Base-by-base conservation (phyloP, 768 basidiomycete genomes). In the Tylopilus rubrobrunneus region DNA sequence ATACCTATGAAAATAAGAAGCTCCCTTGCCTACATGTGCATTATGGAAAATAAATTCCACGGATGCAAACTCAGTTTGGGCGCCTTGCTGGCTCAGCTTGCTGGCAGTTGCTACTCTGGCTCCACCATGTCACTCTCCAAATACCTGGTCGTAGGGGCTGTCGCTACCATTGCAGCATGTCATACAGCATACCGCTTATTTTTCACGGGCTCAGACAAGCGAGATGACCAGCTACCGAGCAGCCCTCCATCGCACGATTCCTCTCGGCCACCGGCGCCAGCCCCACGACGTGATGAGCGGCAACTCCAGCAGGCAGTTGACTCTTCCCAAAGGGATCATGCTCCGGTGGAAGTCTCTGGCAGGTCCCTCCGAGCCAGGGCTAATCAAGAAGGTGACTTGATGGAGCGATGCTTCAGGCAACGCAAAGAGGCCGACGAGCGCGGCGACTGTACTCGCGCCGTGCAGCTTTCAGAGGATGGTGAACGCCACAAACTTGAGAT, bases 381-480 rank as follows among this genome's bases (percentile, higher is more conserved):
- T 1, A 85, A 83, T 49, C 76, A 78, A 48, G 89, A 90, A 67
- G 91, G 89, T 2, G 87, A 92, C 57, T 63, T 76, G 60, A 93
- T 89, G 91, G 78, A 77, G 14, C 72, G 73, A 34, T 79, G 75
- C 50, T 87, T 84, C 65, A 74, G 81, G 47, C 74, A 84, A 64
- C 86, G 88, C 62, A 80, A 88, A 63, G 73, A 81, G 52, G 91
- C 92, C 1, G 94, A 94, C 65, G 70, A 76, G 45, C 71, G 75
- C 12, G 80, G 85, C 2, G 84, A 97, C 60, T 85, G 85, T 19
- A 88, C 82, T 1, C 71, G 71, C 27, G 94, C 94, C 34, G 93
- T 96, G 71, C 75, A 86, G 48, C 77, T 98, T 17, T 89, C 86
- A 27, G 82, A 85, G 48, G 62, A 91, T 66, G 92, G 91, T n/a